A percentile compares a stretch with the other conserved stretches of the same genome.
These are phyloP conservation scores for Lecanicillium sp. DNA, from an alignment of 2,329 filamentous ascomycete species.

Conservation along the genomic window DNA sequence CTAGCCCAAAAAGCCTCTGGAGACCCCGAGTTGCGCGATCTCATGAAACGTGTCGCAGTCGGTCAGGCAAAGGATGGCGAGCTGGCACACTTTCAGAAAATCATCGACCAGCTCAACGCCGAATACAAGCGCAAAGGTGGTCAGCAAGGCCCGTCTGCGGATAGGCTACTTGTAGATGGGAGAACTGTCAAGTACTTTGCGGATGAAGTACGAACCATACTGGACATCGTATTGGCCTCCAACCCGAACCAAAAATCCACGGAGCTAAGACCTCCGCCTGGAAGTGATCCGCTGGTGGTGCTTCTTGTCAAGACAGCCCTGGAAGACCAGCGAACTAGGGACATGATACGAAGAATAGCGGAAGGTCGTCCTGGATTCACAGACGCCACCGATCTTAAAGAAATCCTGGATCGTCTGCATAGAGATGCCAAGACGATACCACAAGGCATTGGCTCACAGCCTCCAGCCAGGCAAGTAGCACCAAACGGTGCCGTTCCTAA, in stretches of 20 bases:
- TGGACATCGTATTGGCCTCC: constrained; percentile 49
- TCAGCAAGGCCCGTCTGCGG: constrained; percentile 44
- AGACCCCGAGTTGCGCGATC: constrained; percentile 62
- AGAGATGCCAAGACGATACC: constrained; percentile 30
- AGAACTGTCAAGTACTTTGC: constrained; percentile 52
- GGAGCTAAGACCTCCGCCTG: constrained; percentile 43
- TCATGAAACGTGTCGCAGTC: constrained; percentile 78
- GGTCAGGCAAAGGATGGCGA: constrained; percentile 65
- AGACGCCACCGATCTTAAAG: constrained; percentile 47
- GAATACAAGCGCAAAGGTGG: constrained; percentile 46
- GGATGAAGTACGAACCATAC: constrained; percentile 47
- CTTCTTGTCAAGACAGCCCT: constrained; percentile 48
- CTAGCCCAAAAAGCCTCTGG: constrained; percentile 67
- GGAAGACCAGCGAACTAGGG: constrained; percentile 39
- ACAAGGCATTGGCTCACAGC: constrained; percentile 19
- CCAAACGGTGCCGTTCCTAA: constrained; percentile 23
- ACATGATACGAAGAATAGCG: constrained; percentile 46
- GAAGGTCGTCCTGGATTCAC: constrained; percentile 40
- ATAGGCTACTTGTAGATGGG: constrained; percentile 45
- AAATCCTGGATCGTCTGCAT: constrained; percentile 39
- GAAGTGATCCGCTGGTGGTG: constrained; percentile 48
- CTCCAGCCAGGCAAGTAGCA: constrained; percentile 17
- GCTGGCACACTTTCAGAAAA: constrained; percentile 66
- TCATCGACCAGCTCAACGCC: constrained; percentile 69
- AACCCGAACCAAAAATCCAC: constrained; percentile 48